Base-by-base conservation (phyloP, 2,329 filamentous ascomycete species). In the Ploettnerulaceae sp. region DNA sequence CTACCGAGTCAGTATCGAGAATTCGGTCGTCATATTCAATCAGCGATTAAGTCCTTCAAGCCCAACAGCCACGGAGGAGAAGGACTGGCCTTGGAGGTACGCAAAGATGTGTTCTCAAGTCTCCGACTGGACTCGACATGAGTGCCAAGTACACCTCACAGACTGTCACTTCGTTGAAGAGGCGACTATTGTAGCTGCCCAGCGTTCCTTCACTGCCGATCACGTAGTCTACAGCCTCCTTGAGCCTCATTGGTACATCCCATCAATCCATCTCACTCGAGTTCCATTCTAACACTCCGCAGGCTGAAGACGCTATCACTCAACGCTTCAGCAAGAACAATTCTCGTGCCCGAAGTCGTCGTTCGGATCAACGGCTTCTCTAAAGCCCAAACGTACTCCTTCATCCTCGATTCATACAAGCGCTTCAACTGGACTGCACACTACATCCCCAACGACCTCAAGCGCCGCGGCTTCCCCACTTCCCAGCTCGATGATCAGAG, bases 81-180 rank as follows among this genome's bases (percentile, higher is more conserved):
- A 60, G 1, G 72, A 76, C 59, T 76, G 71, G 71, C 64, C 71
- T 0, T 76, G 73, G 73, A 61, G 73, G 34, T 75, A 74, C 54
- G 73, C 73, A 15, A 76, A 75, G 58, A 73, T 67, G 0, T 74
- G 69, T 36, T 67, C 67, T 1, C 72, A 74, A 47, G 64, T 67
- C 1, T 64, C 69, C 1, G 73, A 75, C 57, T 76, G 72, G 72
- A 58, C 67, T 41, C 64, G 68, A 4, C 73, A 76, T 48, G 71
- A 75, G 55, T 50, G 74, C 12, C 61, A 61, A 3, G 66, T 73
- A 2, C 73, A 76, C 48, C 64, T 76, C 5, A 67, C 64, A 3
- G 58, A 70, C 9, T 66, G 69, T 0, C 72, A 75, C 54, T 57
- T 74, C 7, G 60, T 75, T 22, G 72, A 75, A 58, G 72, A 75